Conservation (phyloP, 768 basidiomycete genomes). For the Nevesoporus exiguus region DNA sequence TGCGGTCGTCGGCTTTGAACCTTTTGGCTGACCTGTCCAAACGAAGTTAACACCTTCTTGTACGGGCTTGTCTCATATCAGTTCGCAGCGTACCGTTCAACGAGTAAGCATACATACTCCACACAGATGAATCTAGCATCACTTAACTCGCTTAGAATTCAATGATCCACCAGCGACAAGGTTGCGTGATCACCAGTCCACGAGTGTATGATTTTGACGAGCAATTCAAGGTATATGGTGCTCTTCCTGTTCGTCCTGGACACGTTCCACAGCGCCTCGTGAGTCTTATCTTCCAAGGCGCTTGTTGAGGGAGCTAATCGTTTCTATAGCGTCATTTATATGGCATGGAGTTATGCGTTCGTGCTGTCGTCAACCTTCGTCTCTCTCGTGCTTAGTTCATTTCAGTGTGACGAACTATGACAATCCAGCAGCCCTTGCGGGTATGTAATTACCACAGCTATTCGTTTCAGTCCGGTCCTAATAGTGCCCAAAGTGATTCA, state of each 20-base stretch:
- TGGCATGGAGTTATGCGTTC: conserved; percentile 20
- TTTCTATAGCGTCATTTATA: conserved; percentile 13
- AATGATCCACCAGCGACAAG: conserved; percentile 11
- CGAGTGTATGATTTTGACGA: neutral
- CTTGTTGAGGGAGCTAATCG: neutral
- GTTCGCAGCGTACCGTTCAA: conserved; percentile 32
- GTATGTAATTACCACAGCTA: neutral
- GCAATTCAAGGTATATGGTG: conserved; percentile 11
- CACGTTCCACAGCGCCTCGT: conserved; percentile 19
- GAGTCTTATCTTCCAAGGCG: neutral
- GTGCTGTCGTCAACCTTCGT: neutral
- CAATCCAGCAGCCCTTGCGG: conserved; percentile 12
- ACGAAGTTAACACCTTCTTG: conserved; percentile 19
- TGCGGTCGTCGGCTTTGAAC: neutral
- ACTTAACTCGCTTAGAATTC: conserved; percentile 4
- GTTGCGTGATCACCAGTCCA: neutral
- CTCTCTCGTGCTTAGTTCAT: neutral
- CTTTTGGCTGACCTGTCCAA: neutral
- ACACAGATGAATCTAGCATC: neutral
- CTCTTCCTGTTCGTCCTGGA: conserved; percentile 19
- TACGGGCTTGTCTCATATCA: neutral
- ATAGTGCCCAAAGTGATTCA: conserved; percentile 30
- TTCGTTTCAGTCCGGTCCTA: neutral
- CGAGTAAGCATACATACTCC: neutral
- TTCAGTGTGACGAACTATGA: conserved; percentile 14